Conservation (phyloP, 1,139 yeast genomes). For the Debaryomyces fabryi region DNA sequence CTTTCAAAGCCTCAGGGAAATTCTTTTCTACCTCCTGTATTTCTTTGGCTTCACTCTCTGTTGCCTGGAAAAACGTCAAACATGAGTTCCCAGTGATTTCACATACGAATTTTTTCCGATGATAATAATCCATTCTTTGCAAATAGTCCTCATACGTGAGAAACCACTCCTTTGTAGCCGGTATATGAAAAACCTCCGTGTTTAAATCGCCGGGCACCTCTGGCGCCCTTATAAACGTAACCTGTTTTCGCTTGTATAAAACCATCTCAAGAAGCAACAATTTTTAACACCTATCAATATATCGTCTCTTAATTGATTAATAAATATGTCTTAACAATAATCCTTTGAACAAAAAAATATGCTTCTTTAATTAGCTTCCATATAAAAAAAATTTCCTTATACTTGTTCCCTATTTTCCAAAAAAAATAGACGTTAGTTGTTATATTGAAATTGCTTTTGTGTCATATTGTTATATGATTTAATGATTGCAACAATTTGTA, state of each 20-base stretch:
- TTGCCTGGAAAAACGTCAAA: constrained; percentile 87
- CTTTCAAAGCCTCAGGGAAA: constrained; percentile 90
- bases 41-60: constrained; percentile 70
- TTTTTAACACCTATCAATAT: background rate
- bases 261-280: constrained; percentile 45
- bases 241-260: constrained; percentile 71
- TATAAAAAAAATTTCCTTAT: constrained; percentile 1
- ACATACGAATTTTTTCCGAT: constrained; percentile 81
- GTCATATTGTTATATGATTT: constrained; percentile 1
- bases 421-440: constrained; percentile 1
- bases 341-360: background rate
- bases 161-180: constrained; percentile 90
- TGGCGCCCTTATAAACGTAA: constrained; percentile 58
- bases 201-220: constrained; percentile 54
- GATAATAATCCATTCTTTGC: constrained; percentile 68
- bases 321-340: background rate
- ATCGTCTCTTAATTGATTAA: background rate
- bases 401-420: background rate
- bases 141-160: constrained; percentile 73
- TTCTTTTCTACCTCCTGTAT: constrained; percentile 71
- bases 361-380: constrained; percentile 1
- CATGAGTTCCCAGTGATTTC: constrained; percentile 95
- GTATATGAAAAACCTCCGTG: constrained; percentile 73
- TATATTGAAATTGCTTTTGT: constrained; percentile 2
- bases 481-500: constrained; percentile 1